These are phyloP conservation scores for Periconia sp. DNA, from an alignment of 2,329 filamentous ascomycete species.

Conservation along the genomic window DNA sequence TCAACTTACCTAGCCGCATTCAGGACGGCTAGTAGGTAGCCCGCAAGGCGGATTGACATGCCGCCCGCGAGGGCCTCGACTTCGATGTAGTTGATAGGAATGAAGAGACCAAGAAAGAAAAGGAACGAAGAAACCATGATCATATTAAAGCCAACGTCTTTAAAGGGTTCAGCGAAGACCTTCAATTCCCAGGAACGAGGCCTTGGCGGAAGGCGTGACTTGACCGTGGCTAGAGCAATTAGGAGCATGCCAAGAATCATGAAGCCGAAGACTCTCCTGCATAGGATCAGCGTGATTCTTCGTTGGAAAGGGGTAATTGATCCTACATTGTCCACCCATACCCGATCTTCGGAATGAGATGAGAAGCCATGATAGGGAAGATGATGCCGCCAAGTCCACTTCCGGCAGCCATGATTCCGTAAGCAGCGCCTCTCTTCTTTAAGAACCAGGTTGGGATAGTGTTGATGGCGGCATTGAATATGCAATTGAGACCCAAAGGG, in stretches of 20 bases:
- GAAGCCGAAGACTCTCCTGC: slow-evolving; percentile 59
- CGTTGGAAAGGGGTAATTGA: no score
- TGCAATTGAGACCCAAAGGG: slow-evolving; percentile 60
- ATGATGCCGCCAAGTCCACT: slow-evolving; percentile 62
- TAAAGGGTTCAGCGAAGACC: slow-evolving; percentile 40
- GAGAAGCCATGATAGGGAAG: slow-evolving; percentile 66
- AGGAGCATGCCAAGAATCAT: slow-evolving; percentile 65
- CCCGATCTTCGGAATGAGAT: slow-evolving; percentile 60
- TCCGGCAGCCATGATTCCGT: slow-evolving; percentile 58
- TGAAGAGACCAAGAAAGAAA: slow-evolving; percentile 67
- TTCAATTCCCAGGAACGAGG: slow-evolving; percentile 38
- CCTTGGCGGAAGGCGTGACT: slow-evolving; percentile 55
- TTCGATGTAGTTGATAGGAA: slow-evolving; percentile 58
- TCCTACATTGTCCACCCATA: slow-evolving; percentile 62
- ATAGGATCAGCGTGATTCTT: not conserved
- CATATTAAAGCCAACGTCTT: slow-evolving; percentile 53
- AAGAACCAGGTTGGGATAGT: slow-evolving; percentile 56
- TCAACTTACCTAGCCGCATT: slow-evolving; percentile 57
- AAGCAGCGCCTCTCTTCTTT: slow-evolving; percentile 55
- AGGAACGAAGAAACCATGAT: slow-evolving; percentile 59
- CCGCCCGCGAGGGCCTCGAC: slow-evolving; percentile 54
- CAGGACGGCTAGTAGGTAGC: slow-evolving; percentile 62
- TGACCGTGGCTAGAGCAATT: slow-evolving; percentile 60
- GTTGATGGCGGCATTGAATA: slow-evolving; percentile 58
- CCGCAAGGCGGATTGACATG: slow-evolving; percentile 55